Conservation (phyloP, 1,284 basidiomycete genomes). For the Tilletia setariae region DNA sequence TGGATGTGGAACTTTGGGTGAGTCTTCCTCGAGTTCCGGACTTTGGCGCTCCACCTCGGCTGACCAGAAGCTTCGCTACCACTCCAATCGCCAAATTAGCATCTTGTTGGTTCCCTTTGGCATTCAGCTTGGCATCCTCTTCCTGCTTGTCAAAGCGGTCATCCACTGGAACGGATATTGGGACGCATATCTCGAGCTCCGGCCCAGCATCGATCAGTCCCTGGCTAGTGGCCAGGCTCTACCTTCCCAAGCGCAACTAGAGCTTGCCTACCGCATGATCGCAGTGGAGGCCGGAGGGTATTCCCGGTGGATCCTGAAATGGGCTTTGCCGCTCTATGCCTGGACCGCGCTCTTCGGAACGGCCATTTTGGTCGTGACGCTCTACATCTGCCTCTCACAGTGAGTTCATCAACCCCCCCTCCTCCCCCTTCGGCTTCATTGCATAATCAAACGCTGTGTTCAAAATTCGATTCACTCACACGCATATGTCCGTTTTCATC, state of each 20-base stretch:
- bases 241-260: background rate
- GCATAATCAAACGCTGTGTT: no score
- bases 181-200: background rate
- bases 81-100: background rate
- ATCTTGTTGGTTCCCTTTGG: background rate
- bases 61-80: background rate
- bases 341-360: conserved; percentile 2
- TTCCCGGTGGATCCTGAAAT: background rate
- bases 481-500: no score
- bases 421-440: no score
- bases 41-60: no score
- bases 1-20: background rate
- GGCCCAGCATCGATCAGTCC: background rate
- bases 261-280: background rate
- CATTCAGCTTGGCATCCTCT: background rate
- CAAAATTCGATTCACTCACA: background rate
- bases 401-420: background rate
- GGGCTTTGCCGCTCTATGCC: background rate
- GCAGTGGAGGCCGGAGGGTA: background rate
- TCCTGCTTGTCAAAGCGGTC: background rate
- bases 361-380: conserved; percentile 1
- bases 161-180: conserved; percentile 8
- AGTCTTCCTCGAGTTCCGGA: background rate
- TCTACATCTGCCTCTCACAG: background rate
- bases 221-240: background rate